Base-by-base conservation (phyloP, 2,329 filamentous ascomycete genomes). In the Exophiala aquamarina region DNA sequence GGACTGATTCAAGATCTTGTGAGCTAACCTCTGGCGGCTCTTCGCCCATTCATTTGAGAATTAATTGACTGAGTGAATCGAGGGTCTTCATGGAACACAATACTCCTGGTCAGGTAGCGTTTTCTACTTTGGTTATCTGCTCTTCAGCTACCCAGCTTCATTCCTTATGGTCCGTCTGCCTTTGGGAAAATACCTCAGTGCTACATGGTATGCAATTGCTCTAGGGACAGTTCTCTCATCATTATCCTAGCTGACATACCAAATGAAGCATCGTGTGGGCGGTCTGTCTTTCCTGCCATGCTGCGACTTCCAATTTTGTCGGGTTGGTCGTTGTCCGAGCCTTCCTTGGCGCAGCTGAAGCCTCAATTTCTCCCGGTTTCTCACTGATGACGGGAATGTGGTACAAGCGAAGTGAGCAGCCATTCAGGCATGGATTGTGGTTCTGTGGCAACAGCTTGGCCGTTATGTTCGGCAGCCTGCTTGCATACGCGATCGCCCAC, bases 251-350 rank as follows among this genome's bases (percentile, higher is more conserved):
- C 21, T 59, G 57, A 59, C 59, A 19, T 18, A 50, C 37, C 37
- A 10, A 13, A 21, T 20, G 7, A 13, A 37, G 35, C 17, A 11
- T 21, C 17, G 74, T 71, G 2, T 64, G 31, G 72, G 71, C 71
- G 1, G 53, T 60, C 1, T 65, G 74, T 8, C 68, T 77, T 3
- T 66, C 72, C 2, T 63, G 71, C 4, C 76, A 74, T 10, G 67
- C 69, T 4, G 66, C 67, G 1, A 65, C 67, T 3, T 65, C 59
- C n/a, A 63, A 67, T 48, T 70, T 66, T 49, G 57, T 52, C 6
- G 67, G 63, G 3, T 57, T 72, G 4, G 68, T 73, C 59, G 60
- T 65, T 1, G 63, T 66, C 20, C 62, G 71, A 3, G 70, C 73
- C 44, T 63, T 74, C 48, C 66, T 73, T 11, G 71, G 71, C 4